Base-by-base conservation (phyloP, 768 basidiomycete genomes). In the Phanerodontia chrysosporium region DNA sequence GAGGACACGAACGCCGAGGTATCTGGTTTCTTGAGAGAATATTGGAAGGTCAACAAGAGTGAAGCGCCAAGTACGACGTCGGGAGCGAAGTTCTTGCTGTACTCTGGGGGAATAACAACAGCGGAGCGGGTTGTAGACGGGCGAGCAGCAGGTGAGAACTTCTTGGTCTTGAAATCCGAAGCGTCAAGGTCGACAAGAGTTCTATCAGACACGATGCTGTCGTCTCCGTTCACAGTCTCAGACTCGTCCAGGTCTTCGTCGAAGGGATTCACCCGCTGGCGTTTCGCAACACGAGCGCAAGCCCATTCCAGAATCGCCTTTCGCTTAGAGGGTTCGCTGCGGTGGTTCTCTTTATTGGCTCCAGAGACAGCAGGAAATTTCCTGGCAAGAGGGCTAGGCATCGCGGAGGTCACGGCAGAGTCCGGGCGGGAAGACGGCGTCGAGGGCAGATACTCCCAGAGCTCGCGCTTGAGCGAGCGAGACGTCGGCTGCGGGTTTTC, bases 221-320 rank as follows among this genome's bases (percentile, higher is more conserved):
- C 62, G 21, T 58, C 59, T 9, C 27, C 46, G 3, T 25, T 10
- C 46, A 24, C 24, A 7, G 60, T 65, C 49, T 64, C 67, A 21
- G 62, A 61, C 49, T 59, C 57, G 6, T 58, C 53, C 0, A n/a
- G 14, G 3, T 45, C 22, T 4, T 60, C 62, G 18, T 14, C 35
- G 5, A 9, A 3, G 2, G 35, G 32, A 18, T 62, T 57, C 35
- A 62, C 51, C 32, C 72, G 74, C 36, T 69, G 68, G 21, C 76
- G 76, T 58, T 76, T 77, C 18, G 73, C 62, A 22, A 72, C 70
- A 46, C 69, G 73, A 25, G 77, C 73, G 60, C 78, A 79, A 14
- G 78, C 78, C 78, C 77, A 79, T 61, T 79, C 78, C 13, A 80
- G 72, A 1, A 73, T 75, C 51, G 70, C 71, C 51, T 67, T 59